Evolutionary conservation across 148 eudicot genomes (phyloP).

Genomic region (Rhododendron henanense): DNA sequence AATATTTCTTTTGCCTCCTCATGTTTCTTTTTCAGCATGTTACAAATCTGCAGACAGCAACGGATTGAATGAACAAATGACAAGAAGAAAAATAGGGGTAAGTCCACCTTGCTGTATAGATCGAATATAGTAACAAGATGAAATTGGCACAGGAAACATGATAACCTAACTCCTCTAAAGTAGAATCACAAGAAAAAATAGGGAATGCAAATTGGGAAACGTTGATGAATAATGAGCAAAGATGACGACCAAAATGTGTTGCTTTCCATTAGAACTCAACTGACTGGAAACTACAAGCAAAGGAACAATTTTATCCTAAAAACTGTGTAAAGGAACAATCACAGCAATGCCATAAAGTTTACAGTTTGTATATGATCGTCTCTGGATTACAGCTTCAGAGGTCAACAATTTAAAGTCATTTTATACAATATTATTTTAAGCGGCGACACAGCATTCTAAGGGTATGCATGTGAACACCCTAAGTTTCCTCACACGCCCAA

Average conservation of each 20-base stretch:
- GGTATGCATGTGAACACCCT: too few species aligned
- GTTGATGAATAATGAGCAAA: not conserved
- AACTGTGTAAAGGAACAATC: not conserved
- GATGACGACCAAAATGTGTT: not conserved
- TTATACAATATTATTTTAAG: not conserved
- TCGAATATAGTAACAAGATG: not conserved
- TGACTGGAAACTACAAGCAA: not conserved
- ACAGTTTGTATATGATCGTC: not conserved
- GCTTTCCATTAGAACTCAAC: not conserved
- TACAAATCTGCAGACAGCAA: conserved; percentile 56
- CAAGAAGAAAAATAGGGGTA: not conserved
- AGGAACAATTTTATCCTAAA: too few species aligned
- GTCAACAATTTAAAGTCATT: not conserved
- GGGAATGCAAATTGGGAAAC: not conserved
- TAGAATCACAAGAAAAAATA: not conserved
- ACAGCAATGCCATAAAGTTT: not conserved
- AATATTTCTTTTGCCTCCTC: conserved; percentile 93
- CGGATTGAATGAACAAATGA: not conserved
- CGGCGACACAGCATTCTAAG: too few species aligned
- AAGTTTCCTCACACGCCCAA: too few species aligned
- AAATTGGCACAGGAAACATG: not conserved
- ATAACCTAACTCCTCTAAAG: not conserved
- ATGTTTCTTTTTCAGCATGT: conserved; percentile 74
- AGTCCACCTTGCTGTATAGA: not conserved
- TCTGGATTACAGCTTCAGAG: not conserved